Conservation (phyloP, 768 basidiomycete species). For the Suillus ampliporus region DNA sequence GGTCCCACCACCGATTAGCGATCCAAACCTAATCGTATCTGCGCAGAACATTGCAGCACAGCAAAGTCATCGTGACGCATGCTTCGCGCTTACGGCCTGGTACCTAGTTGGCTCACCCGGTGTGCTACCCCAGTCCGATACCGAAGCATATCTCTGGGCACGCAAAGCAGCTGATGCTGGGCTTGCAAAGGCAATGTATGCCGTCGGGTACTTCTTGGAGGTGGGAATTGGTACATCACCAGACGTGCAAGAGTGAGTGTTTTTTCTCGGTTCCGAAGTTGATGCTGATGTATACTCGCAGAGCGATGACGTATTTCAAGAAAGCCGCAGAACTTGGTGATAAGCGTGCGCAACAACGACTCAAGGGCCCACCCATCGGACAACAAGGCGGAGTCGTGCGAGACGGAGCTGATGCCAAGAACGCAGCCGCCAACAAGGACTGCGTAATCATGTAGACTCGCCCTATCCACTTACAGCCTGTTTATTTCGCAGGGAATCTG, state of each 20-base stretch:
- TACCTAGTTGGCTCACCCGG: constrained; percentile 98
- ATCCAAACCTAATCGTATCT: constrained; percentile 10
- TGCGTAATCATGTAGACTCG: constrained; percentile 78
- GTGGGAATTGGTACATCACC: constrained; percentile 86
- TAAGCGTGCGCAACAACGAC: constrained; percentile 87
- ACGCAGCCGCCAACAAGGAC: constrained; percentile 70
- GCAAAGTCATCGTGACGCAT: constrained; percentile 95
- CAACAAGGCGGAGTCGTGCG: constrained; percentile 67
- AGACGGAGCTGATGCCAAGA: constrained; percentile 57
- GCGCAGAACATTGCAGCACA: constrained; percentile 95
- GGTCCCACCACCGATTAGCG: constrained; percentile 39
- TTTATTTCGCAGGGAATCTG: constrained; percentile 1
- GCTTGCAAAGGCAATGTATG: constrained; percentile 95
- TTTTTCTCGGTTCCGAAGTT: constrained; percentile 9
- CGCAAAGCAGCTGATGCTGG: constrained; percentile 93
- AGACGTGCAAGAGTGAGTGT: constrained; percentile 67
- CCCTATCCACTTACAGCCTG: not conserved
- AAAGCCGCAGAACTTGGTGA: constrained; percentile 91
- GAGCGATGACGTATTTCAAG: constrained; percentile 84
- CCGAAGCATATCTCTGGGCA: constrained; percentile 97
- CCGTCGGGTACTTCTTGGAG: constrained; percentile 96
- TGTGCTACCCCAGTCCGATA: constrained; percentile 97
- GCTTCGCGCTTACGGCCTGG: constrained; percentile 98
- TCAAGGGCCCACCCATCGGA: constrained; percentile 64
- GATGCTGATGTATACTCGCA: constrained; percentile 31